Evolutionary conservation across 2,329 filamentous ascomycete genomes (phyloP).

Genomic region (Colletotrichum agaves): DNA sequence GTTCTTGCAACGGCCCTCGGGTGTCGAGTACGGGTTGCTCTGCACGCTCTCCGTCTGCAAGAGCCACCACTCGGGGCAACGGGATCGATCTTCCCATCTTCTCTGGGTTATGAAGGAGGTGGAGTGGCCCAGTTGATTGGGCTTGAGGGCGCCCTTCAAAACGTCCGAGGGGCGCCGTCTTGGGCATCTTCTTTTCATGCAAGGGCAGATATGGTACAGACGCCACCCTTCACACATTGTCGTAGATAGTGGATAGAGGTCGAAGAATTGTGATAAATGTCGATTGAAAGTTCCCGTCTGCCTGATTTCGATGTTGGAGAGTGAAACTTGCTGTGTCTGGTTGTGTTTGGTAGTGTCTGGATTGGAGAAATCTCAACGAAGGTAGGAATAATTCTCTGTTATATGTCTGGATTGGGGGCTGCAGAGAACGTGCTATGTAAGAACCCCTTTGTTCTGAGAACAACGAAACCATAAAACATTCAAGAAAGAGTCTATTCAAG

Average conservation of each 20-base stretch:
- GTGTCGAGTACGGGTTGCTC: not conserved
- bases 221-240: not conserved
- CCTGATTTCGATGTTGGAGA: not conserved
- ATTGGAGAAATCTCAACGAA: too few species aligned
- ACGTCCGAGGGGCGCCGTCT: not conserved
- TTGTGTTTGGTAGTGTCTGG: too few species aligned
- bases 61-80: slow-evolving; percentile 17
- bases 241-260: not conserved
- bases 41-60: not conserved
- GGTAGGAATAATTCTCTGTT: too few species aligned
- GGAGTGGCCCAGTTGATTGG: slow-evolving; percentile 2
- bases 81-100: not conserved
- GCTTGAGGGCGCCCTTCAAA: not conserved
- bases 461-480: too few species aligned
- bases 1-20: slow-evolving; percentile 1
- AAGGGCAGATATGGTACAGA: slow-evolving; percentile 3
- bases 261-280: not conserved
- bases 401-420: too few species aligned
- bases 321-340: not conserved
- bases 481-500: too few species aligned
- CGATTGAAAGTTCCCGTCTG: not conserved
- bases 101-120: not conserved
- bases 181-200: not conserved
- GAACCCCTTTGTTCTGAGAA: too few species aligned
- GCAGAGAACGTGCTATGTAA: too few species aligned